Evolutionary conservation across 2,329 filamentous ascomycete genomes (phyloP).

Genomic region (Aspergillus ibericus): DNA sequence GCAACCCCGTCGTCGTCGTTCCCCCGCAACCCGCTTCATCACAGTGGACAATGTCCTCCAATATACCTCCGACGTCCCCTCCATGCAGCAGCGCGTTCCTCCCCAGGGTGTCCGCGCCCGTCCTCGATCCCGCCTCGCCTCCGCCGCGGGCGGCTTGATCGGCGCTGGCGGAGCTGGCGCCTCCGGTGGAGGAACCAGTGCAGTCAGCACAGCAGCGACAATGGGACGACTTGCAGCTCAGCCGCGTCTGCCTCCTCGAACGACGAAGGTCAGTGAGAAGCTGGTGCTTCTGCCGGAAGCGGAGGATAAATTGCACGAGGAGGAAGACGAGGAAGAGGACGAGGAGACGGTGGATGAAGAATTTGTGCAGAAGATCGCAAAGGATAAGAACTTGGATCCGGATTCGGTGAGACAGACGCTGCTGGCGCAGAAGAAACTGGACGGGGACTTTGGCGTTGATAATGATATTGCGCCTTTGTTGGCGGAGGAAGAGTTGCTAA

Average conservation of each 20-base stretch:
- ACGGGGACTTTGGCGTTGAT: slow-evolving; percentile 59
- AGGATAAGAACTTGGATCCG: slow-evolving; percentile 35
- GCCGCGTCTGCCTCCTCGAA: slow-evolving; percentile 73
- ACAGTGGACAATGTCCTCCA: slow-evolving; percentile 92
- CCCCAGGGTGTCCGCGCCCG: slow-evolving; percentile 40
- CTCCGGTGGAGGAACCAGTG: slow-evolving; percentile 29
- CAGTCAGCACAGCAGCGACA: slow-evolving; percentile 54
- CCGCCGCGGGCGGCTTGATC: slow-evolving; percentile 32
- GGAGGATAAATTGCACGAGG: slow-evolving; percentile 7
- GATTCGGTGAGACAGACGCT: slow-evolving; percentile 35
- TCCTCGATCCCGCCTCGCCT: slow-evolving; percentile 33
- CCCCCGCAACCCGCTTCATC: slow-evolving; percentile 68
- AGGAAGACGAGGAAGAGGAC: slow-evolving; percentile 21
- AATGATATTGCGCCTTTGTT: slow-evolving; percentile 51
- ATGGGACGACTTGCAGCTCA: slow-evolving; percentile 56
- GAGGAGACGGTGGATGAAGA: slow-evolving; percentile 37
- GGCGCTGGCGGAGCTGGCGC: slow-evolving; percentile 44
- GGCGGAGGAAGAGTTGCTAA: slow-evolving; percentile 61
- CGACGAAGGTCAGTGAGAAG: slow-evolving; percentile 94
- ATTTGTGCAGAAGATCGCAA: slow-evolving; percentile 34
- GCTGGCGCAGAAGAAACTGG: slow-evolving; percentile 32
- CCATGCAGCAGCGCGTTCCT: slow-evolving; percentile 79
- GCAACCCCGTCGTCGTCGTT: slow-evolving; percentile 31
- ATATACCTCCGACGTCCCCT: slow-evolving; percentile 91
- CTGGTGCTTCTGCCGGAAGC: slow-evolving; percentile 76